Percentiles rank a stretch among this genome's conserved stretches.
These are phyloP conservation scores for Penicillium palitans DNA, from an alignment of 2,329 filamentous ascomycete species.

Conservation along the genomic window DNA sequence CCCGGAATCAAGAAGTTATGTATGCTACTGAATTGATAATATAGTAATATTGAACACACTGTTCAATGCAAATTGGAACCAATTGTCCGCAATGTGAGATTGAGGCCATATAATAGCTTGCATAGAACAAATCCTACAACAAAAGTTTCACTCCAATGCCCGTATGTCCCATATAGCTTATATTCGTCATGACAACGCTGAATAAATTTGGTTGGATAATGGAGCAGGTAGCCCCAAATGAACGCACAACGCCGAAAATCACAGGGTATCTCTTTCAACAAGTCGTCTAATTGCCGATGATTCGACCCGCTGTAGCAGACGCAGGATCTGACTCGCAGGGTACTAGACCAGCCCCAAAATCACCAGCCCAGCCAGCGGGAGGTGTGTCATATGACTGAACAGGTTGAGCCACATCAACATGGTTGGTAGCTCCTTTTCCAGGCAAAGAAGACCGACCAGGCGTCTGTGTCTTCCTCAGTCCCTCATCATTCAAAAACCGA, in stretches of 20 bases:
- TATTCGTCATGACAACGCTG: background rate
- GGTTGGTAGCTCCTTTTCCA: background rate
- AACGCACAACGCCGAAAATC: background rate
- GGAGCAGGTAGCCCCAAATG: background rate
- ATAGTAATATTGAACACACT: too few relatives aligned
- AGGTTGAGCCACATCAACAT: background rate
- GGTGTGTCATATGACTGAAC: background rate
- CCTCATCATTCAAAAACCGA: slow-evolving; percentile 1
- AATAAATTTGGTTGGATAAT: background rate
- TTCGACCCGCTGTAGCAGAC: background rate
- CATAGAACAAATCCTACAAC: background rate
- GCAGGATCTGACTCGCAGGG: background rate
- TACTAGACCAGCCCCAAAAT: background rate
- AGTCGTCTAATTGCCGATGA: background rate
- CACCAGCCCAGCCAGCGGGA: background rate
- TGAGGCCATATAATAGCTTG: background rate
- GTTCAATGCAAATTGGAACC: background rate
- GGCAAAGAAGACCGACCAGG: background rate
- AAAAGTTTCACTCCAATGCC: background rate
- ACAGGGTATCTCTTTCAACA: background rate
- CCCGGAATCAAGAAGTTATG: background rate
- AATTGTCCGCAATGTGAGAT: background rate
- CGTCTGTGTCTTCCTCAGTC: background rate
- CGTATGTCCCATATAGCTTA: background rate
- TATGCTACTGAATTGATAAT: background rate